phyloP scores from a whole-genome alignment of 495 filamentous ascomycete species.

The Penicillium bialowiezense region DNA sequence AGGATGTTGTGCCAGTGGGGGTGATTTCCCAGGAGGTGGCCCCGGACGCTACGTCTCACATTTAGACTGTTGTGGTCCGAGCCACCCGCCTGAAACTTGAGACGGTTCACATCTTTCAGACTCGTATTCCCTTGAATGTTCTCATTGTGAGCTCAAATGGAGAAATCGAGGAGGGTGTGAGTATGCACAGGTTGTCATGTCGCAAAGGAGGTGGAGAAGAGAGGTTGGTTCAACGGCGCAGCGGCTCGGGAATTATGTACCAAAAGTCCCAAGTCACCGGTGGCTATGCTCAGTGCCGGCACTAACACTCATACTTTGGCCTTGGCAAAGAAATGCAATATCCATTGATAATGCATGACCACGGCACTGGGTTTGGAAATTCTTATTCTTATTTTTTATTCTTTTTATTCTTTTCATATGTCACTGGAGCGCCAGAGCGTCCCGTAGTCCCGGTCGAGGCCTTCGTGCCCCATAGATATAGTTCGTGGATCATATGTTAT shows the following conservation, averaged over 20 bases:
- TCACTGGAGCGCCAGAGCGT: neutral
- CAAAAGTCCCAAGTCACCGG: neutral
- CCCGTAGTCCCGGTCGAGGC: neutral
- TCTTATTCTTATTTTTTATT: no score
- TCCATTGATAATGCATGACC: no score
- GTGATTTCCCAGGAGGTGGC: constrained; percentile 12
- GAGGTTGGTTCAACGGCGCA: neutral
- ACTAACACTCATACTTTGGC: neutral
- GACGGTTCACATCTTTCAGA: neutral
- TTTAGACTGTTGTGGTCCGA: constrained; percentile 7
- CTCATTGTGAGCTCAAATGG: no score
- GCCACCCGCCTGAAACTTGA: neutral
- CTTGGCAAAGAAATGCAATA: no score
- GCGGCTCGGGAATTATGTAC: neutral
- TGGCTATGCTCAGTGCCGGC: neutral
- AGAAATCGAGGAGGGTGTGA: no score
- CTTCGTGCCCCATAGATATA: neutral
- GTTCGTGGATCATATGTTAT: neutral
- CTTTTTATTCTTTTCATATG: no score
- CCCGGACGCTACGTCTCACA: constrained; percentile 25
- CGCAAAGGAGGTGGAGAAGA: neutral
- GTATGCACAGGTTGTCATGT: neutral
- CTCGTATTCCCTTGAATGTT: neutral
- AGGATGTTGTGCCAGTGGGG: constrained; percentile 5
- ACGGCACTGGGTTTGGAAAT: no score